phyloP scores from a whole-genome alignment of 2,329 filamentous ascomycete species.

The Venturia aucupariae region DNA sequence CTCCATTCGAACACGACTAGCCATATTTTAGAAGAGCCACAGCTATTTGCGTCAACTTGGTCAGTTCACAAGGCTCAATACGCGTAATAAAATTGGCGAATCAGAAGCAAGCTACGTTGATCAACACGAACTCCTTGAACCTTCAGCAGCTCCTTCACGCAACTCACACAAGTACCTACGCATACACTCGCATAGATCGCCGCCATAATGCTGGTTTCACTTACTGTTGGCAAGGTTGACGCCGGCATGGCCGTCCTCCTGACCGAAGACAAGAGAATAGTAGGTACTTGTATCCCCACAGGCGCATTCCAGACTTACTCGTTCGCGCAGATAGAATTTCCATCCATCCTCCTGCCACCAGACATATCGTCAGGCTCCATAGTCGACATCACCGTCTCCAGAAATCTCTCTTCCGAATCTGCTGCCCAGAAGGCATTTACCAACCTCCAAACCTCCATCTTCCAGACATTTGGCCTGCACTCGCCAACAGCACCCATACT shows the following conservation, averaged over 20 bases:
- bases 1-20: neutral
- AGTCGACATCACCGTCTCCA: conserved; percentile 90
- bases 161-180: neutral
- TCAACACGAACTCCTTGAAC: neutral
- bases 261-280: conserved; percentile 92
- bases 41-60: neutral
- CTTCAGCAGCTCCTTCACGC: neutral
- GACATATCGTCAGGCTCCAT: conserved; percentile 95
- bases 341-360: conserved; percentile 88
- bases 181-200: neutral
- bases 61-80: neutral
- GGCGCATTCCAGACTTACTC: conserved; percentile 11
- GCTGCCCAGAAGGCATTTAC: conserved; percentile 68
- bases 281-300: conserved; percentile 40
- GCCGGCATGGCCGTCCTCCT: conserved; percentile 94
- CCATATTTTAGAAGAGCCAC: neutral
- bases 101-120: neutral
- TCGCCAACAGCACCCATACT: conserved; percentile 70
- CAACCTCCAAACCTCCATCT: conserved; percentile 80
- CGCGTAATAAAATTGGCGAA: neutral
- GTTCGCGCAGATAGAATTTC: conserved; percentile 78
- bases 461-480: conserved; percentile 71
- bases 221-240: conserved; percentile 98
- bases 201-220: conserved; percentile 79
- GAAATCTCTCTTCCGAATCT: conserved; percentile 72